phyloP scores from a whole-genome alignment of 1,284 basidiomycete species.

The Amylostereum chailletii region DNA sequence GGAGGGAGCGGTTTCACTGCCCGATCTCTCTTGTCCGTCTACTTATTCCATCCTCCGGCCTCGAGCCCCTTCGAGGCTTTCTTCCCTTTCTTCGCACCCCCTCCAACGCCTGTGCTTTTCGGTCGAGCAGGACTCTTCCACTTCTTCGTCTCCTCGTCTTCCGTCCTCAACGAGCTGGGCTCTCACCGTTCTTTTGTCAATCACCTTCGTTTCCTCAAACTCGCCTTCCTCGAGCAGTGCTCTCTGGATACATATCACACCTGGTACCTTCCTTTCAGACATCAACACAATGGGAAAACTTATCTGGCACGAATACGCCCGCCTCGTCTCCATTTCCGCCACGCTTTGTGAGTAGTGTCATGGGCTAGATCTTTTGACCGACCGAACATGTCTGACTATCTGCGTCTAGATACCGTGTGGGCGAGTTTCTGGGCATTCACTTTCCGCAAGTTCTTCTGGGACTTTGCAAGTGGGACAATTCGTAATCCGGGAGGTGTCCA shows the following conservation, averaged over 20 bases:
- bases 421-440: constrained; percentile 68
- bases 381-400: neutral
- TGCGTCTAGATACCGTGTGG: constrained; percentile 62
- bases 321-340: constrained; percentile 63
- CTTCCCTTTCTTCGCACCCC: constrained; percentile 18
- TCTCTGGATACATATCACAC: constrained; percentile 11
- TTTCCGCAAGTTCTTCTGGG: constrained; percentile 90
- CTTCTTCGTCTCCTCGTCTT: constrained; percentile 19
- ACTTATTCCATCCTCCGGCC: constrained; percentile 13
- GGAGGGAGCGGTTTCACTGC: too few species aligned
- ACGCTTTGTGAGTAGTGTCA: constrained; percentile 55
- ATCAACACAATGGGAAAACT: constrained; percentile 63
- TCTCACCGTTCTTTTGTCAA: constrained; percentile 23
- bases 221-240: constrained; percentile 4
- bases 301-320: constrained; percentile 76
- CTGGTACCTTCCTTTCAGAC: constrained; percentile 7
- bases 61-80: constrained; percentile 17
- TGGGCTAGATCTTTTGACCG: neutral
- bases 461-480: constrained; percentile 64
- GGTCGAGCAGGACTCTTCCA: constrained; percentile 23
- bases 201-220: constrained; percentile 13
- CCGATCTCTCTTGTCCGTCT: constrained; percentile 1
- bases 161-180: constrained; percentile 12
- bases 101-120: constrained; percentile 9
- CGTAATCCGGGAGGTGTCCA: constrained; percentile 73